Base-by-base conservation (phyloP, 2,329 filamentous ascomycete species). In the Myotisia sp. region DNA sequence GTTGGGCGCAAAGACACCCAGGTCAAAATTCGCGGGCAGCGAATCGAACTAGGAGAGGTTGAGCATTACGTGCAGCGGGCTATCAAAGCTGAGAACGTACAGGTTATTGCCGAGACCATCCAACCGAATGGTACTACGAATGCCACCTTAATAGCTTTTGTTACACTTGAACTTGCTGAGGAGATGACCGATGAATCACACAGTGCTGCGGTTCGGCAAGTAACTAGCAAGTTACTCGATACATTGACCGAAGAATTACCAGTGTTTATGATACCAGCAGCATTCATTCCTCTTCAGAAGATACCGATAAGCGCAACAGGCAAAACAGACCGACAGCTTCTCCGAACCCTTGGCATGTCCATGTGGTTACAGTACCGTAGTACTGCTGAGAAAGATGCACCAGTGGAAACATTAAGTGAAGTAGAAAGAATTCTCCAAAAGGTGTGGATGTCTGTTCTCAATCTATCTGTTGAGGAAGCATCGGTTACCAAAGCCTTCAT, bases 1-100 rank as follows among this genome's bases (percentile, higher is more conserved):
- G 32, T 47, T 5, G 45, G 47, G 6, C 36, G 50, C 13, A 50
- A 47, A 29, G 51, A 53, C 31, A 38, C 32, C 2, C 86, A 93
- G 53, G 76, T 92, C 41, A 93, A 93, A 52, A 65, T 92, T 3
- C 72, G 84, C 8, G 84, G 84, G 0, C 84, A 92, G 51, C 67
- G 84, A 7, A 64, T 92, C 0, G 85, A 92, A 48, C 76, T 90
- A 37, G 79, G 76, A 1, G 84, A 92, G 58, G 87, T 92, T 54
- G 31, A 33, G 8, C 31, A 33, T 14, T 10, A 33, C 80, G 86
- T 39, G 5, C 9, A 17, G 9, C 22, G 20, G 6, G 14, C 17
- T 17, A 16, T 18, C 13, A 28, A 16, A 14, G 30, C 18, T 13
- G 23, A 9, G 14, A 33, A 12, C 6, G 6, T 14, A 26, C 22